These are phyloP conservation scores for Aspergillus heteromorphus DNA, from an alignment of 495 filamentous ascomycete species.

Conservation along the genomic window DNA sequence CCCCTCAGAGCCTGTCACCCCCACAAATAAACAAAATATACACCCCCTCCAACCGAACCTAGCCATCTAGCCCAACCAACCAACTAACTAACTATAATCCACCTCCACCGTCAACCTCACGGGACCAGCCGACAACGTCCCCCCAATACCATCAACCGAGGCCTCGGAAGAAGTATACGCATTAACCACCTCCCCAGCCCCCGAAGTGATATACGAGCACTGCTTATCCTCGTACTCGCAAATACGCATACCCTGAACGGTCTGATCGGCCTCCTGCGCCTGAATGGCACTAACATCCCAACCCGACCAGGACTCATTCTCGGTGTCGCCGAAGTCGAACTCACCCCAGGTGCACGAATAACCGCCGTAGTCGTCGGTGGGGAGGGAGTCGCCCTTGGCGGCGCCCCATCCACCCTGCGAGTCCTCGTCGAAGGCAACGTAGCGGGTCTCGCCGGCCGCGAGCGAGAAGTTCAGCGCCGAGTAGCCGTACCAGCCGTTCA, in stretches of 20 bases:
- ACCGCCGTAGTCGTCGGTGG: conserved; percentile 26
- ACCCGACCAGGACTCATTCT: conserved; percentile 35
- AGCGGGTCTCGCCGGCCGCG: conserved; percentile 32
- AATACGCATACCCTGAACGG: conserved; percentile 32
- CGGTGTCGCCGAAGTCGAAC: conserved; percentile 33
- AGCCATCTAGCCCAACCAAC: neutral
- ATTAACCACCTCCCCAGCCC: conserved; percentile 25
- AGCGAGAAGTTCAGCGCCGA: conserved; percentile 39
- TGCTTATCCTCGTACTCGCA: conserved; percentile 21
- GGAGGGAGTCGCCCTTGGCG: conserved; percentile 25
- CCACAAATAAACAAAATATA: too few relatives aligned
- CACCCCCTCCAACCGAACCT: neutral
- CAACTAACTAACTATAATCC: conserved; percentile 23
- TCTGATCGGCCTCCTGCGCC: conserved; percentile 27
- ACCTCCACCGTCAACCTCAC: conserved; percentile 26
- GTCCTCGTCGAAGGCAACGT: conserved; percentile 45
- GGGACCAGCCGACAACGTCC: conserved; percentile 27
- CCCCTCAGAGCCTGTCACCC: too few relatives aligned
- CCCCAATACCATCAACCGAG: conserved; percentile 35
- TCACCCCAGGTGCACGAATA: conserved; percentile 43
- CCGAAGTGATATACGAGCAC: conserved; percentile 30
- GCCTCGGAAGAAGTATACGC: conserved; percentile 33
- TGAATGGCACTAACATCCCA: conserved; percentile 40
- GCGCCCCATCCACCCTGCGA: conserved; percentile 38
- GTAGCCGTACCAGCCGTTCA: conserved; percentile 37